These are phyloP conservation scores for Jamesozyma lodderae DNA, from an alignment of 805 yeast genomes.

Conservation along the genomic window DNA sequence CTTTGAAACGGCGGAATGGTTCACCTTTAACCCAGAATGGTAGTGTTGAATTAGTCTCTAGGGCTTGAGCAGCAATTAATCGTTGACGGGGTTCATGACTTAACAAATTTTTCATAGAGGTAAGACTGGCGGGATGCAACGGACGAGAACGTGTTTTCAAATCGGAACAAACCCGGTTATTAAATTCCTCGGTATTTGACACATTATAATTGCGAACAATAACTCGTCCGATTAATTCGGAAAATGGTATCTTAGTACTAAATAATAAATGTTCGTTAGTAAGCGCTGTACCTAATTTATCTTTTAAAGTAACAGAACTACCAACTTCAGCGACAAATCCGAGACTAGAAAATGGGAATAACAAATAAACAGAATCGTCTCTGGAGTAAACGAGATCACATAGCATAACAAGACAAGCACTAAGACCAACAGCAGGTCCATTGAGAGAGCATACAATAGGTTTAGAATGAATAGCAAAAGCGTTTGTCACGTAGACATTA, in stretches of 20 bases:
- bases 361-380: constrained; percentile 47
- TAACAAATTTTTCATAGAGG: constrained; percentile 33
- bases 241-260: constrained; percentile 52
- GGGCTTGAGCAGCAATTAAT: constrained; percentile 12
- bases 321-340: constrained; percentile 82
- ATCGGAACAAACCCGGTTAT: constrained; percentile 35
- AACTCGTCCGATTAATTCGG: constrained; percentile 51
- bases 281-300: constrained; percentile 62
- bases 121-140: constrained; percentile 32
- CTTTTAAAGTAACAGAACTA: constrained; percentile 54
- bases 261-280: constrained; percentile 68
- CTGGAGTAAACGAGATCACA: constrained; percentile 67
- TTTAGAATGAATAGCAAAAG: constrained; percentile 61
- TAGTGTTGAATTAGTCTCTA: constrained; percentile 16
- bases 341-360: constrained; percentile 71
- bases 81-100: not conserved
- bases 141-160: constrained; percentile 24
- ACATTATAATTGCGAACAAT: constrained; percentile 47
- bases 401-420: constrained; percentile 59
- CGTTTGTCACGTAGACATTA: constrained; percentile 57
- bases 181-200: constrained; percentile 36
- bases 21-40: constrained; percentile 24
- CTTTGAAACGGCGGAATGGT: constrained; percentile 17
- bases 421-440: constrained; percentile 80
- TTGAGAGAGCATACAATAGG: constrained; percentile 64